Percentiles rank a stretch among this genome's conserved stretches.
Conservation (phyloP, 306 rosid species). For the Casuarina glauca region DNA sequence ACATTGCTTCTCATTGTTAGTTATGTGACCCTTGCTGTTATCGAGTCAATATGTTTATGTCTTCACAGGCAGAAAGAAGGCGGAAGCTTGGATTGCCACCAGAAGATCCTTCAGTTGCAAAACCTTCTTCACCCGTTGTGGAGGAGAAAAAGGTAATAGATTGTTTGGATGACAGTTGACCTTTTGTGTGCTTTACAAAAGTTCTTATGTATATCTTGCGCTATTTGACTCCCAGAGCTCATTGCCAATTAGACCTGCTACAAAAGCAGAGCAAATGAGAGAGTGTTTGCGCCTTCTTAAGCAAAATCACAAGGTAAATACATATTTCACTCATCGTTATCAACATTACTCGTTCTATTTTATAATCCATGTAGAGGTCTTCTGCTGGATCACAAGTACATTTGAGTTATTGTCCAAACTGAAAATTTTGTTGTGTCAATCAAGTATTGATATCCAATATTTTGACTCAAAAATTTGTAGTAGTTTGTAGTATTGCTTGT, state of each 20-base stretch:
- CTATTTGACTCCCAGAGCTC: slow-evolving; percentile 49
- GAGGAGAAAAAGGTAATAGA: slow-evolving; percentile 80
- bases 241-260: slow-evolving; percentile 80
- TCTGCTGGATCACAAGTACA: background rate
- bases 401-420: background rate
- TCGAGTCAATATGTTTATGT: slow-evolving; percentile 20
- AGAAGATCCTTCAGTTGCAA: slow-evolving; percentile 70
- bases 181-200: background rate
- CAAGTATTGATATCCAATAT: background rate
- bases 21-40: slow-evolving; percentile 3
- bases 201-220: slow-evolving; percentile 9
- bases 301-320: slow-evolving; percentile 86
- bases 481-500: background rate
- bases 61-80: slow-evolving; percentile 88
- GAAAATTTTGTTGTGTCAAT: background rate
- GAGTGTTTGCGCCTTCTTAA: slow-evolving; percentile 91
- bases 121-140: slow-evolving; percentile 68
- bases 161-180: slow-evolving; percentile 20
- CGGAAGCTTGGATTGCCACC: slow-evolving; percentile 83
- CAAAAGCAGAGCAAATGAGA: slow-evolving; percentile 91
- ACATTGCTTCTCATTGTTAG: background rate
- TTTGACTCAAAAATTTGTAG: background rate
- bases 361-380: slow-evolving; percentile 12
- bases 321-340: slow-evolving; percentile 5
- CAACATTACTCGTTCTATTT: background rate